Base-by-base conservation (phyloP, 768 basidiomycete species). In the Clavulina sp. region DNA sequence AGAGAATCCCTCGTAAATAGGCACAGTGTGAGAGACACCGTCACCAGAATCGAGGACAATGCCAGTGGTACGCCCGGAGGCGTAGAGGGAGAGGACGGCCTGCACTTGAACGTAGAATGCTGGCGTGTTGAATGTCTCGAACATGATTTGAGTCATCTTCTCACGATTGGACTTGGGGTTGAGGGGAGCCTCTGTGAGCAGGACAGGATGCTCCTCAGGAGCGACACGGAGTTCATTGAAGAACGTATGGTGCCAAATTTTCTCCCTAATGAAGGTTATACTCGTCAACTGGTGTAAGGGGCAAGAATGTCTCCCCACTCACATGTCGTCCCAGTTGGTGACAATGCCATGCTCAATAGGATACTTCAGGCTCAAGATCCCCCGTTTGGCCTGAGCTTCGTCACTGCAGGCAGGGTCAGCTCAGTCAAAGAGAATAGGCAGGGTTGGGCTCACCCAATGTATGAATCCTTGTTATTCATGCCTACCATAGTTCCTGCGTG, bases 191-290 rank as follows among this genome's bases (percentile, higher is more conserved):
- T 80, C 78, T 41, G 79, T 80, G 57, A 80, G 70, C 3, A 80
- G 65, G 56, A 81, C 74, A 28, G 78, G 79, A 65, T 80, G 79
- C 60, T 81, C 80, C 63, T 81, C 78, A 5, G 79, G 80, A 2
- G 80, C 79, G 53, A 81, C 78, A 62, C 80, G 79, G 54, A 81
- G 72, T 60, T 81, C 80, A 60, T 81, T 80, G 69, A 80, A 91
- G 69, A 91, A 92, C 30, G 88, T 91, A 72, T 91, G 87, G 66
- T 88, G 85, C 87, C 87, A 92, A 65, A 92, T 91, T 71, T 91
- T 89, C 72, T 91, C 89, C n/a, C n/a, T n/a, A n/a, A n/a, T n/a
- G n/a, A n/a, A 89, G 61, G 92, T 68, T 69, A 68, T 69, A 68
- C 70, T 68, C 64, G 68, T 68, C 51, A 69, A 68, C 61, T 69